Percentiles rank a stretch among this genome's conserved stretches.
Evolutionary conservation across 768 basidiomycete genomes (phyloP).

Genomic region (Termitomyces sp.): DNA sequence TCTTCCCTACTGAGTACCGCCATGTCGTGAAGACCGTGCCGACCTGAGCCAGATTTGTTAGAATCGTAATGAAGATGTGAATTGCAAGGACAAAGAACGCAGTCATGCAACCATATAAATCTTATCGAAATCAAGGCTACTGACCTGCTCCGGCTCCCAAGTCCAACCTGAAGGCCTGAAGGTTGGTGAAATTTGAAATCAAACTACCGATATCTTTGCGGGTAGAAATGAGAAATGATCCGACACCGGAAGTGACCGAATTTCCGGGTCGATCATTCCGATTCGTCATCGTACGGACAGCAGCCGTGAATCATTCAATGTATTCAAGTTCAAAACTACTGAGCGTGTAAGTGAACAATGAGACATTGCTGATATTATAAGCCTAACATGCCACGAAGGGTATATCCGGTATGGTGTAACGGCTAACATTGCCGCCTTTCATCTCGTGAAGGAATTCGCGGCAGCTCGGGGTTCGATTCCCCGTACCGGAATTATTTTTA

Average conservation of each 20-base stretch:
- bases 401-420: slow-evolving; percentile 54
- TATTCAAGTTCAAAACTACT: too few species aligned
- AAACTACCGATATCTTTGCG: background rate
- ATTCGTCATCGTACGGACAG: too few species aligned
- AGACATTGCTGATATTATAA: too few species aligned
- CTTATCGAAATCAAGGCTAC: background rate
- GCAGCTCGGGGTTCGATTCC: slow-evolving; percentile 59
- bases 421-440: slow-evolving; percentile 64
- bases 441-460: slow-evolving; percentile 22
- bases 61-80: background rate
- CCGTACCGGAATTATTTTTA: slow-evolving; percentile 33
- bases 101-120: background rate
- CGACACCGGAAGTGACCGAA: slow-evolving; percentile 1
- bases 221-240: background rate
- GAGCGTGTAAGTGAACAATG: too few species aligned
- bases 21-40: slow-evolving; percentile 8
- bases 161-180: slow-evolving; percentile 3
- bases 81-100: background rate
- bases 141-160: slow-evolving; percentile 2
- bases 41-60: background rate
- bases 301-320: too few species aligned
- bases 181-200: background rate
- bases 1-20: slow-evolving; percentile 10
- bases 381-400: too few species aligned
- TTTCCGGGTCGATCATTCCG: background rate